Conservation (phyloP, 371 early-diverging fungal species). For the Apophysomyces elegans region DNA sequence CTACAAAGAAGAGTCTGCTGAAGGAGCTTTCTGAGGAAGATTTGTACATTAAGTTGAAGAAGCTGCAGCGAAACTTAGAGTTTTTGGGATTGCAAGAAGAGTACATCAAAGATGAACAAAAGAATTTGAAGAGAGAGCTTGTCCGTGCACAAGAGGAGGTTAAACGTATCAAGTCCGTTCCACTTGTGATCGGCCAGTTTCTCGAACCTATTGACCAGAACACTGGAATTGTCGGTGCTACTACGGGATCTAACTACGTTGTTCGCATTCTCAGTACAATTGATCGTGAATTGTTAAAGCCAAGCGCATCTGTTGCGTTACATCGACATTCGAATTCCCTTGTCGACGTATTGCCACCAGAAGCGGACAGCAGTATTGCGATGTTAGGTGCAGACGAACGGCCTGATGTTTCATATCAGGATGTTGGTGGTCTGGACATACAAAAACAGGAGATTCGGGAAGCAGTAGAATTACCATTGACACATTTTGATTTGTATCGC, state of each 20-base stretch:
- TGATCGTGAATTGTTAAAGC: constrained; percentile 98
- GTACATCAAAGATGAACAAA: constrained; percentile 99
- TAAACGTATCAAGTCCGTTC: constrained; percentile 98
- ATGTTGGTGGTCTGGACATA: constrained; percentile 99
- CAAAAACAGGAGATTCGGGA: constrained; percentile 99
- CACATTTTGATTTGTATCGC: constrained; percentile 98
- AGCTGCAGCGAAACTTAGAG: constrained; percentile 94
- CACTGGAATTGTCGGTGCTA: constrained; percentile 98
- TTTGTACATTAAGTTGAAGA: constrained; percentile 92
- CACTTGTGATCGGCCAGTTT: constrained; percentile 99
- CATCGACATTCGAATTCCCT: constrained; percentile 99
- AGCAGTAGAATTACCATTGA: constrained; percentile 99
- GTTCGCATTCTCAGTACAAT: constrained; percentile 98
- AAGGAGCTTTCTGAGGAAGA: constrained; percentile 78
- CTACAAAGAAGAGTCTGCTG: constrained; percentile 35
- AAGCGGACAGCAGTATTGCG: constrained; percentile 97
- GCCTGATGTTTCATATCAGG: constrained; percentile 97
- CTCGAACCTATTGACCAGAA: constrained; percentile 98
- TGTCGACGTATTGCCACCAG: constrained; percentile 96
- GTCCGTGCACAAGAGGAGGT: constrained; percentile 98
- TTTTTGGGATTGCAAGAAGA: constrained; percentile 98
- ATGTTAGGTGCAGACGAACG: constrained; percentile 95
- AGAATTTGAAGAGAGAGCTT: constrained; percentile 96
- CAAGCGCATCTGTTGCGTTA: constrained; percentile 96
- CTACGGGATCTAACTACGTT: constrained; percentile 95